Evolutionary conservation across 2,329 filamentous ascomycete genomes (phyloP), one percentile per base, ranked within the genome.

Genomic region (Talaromyces sp.): DNA sequence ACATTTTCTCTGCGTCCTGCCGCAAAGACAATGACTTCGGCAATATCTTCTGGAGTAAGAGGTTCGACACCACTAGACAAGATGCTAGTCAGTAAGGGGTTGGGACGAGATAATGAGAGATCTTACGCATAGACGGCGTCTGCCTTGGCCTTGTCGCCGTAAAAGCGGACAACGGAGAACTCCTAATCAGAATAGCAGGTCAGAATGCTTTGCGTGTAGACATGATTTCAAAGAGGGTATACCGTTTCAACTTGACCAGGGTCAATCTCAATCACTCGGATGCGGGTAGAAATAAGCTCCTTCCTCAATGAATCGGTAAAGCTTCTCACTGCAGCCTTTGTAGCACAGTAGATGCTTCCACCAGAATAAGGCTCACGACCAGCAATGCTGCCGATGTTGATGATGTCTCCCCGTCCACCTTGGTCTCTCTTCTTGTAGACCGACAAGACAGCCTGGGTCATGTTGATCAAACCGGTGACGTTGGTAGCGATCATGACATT

Each of bases 301-400:
- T 89, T 91, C 70, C 93, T 85, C 75, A 97, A 79, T 11, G 89
- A 85, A 65, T 96, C 92, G 0, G 91, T 93, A 80, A 96, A 97
- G 70, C 85, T 90, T 71, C 90, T 87, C 64, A 97, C 90, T 1
- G 93, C 93, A 22, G 93, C 92, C 80, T 97, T 97, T 67, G 91
- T 93, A 0, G 93, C 92, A 78, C 93, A 97, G 84, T 97, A 97
- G 75, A 97, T 96, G 76, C 89, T 88, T 31, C 93, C 93, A 59
- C 92, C 92, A 1, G 88, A 83, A 77, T 97, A 97, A 11, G 91
- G 86, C 72, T 96, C 93, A 53, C 93, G 86, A 34, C 92, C 93
- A n/a, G 93, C 93, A 74, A 97, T 93, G 70, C 89, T 93, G 68
- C 93, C 93, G 73, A 97, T 88, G 75, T 97, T 98, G 81, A 99